Conservation (phyloP, 768 basidiomycete genomes). For the Mrakia gelida region DNA sequence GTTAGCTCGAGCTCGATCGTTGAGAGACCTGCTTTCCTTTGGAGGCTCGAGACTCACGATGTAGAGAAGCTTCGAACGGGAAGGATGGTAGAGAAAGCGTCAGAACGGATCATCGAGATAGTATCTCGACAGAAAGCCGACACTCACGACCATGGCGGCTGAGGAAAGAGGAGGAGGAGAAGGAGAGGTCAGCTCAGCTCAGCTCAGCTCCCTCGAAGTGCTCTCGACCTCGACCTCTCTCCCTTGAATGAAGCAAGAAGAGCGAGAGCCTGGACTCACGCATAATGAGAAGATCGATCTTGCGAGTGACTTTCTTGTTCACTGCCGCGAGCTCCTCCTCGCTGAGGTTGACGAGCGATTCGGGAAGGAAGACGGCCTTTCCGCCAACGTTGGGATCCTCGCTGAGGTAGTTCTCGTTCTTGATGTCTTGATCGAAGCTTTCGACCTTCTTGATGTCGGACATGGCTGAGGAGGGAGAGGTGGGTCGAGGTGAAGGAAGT, state of each 20-base stretch:
- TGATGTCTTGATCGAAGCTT: slow-evolving; percentile 6
- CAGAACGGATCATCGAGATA: too few species aligned
- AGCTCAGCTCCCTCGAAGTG: not conserved
- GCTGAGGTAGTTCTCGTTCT: not conserved
- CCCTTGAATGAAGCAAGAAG: too few species aligned
- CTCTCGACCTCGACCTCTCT: not conserved
- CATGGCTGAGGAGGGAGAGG: not conserved
- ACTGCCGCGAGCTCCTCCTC: slow-evolving; percentile 37
- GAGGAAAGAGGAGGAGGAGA: slow-evolving; percentile 19
- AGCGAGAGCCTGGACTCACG: slow-evolving; percentile 27
- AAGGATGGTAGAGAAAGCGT: too few species aligned
- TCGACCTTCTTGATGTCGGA: not conserved
- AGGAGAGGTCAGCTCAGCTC: not conserved
- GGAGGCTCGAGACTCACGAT: not conserved
- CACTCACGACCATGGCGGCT: not conserved
- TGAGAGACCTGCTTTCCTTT: too few species aligned
- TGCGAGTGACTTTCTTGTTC: slow-evolving; percentile 36
- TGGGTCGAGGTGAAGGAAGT: not conserved
- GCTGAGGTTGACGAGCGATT: slow-evolving; percentile 35
- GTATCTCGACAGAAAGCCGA: too few species aligned
- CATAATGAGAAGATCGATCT: slow-evolving; percentile 41
- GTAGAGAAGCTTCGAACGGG: not conserved
- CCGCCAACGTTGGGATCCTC: not conserved
- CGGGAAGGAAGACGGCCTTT: slow-evolving; percentile 31
- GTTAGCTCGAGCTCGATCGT: too few species aligned